Evolutionary conservation across 441 rosid species (phyloP).

Genomic region (Sinapis alba): DNA sequence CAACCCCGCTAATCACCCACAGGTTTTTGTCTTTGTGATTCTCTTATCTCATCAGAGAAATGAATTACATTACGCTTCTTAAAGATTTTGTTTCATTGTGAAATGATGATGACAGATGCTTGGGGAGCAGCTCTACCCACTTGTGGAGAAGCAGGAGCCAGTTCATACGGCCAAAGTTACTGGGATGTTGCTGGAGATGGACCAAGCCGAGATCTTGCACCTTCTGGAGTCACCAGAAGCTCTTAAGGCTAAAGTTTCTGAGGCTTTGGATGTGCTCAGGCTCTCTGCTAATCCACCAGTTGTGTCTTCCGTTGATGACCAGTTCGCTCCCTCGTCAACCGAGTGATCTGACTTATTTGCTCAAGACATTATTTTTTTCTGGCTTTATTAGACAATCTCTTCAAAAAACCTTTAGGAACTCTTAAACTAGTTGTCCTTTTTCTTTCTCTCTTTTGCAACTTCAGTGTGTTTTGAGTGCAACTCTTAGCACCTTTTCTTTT

Average conservation of each 20-base stretch:
- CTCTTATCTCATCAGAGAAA: not conserved
- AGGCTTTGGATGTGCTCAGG: constrained; percentile 70
- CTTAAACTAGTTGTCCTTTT: not conserved
- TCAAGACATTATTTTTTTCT: constrained; percentile 2
- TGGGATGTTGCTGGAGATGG: constrained; percentile 91
- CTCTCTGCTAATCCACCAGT: constrained; percentile 37
- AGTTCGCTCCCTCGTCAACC: constrained; percentile 40
- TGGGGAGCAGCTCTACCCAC: constrained; percentile 72
- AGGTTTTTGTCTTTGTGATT: constrained; percentile 37
- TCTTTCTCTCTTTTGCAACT: constrained; percentile 6
- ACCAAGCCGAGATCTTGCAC: constrained; percentile 74
- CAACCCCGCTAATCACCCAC: constrained; percentile 42
- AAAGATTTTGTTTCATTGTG: not conserved
- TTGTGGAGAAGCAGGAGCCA: constrained; percentile 60
- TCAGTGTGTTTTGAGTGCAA: not conserved
- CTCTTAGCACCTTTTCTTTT: not conserved
- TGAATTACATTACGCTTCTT: not conserved
- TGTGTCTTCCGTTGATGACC: constrained; percentile 44
- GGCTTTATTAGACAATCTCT: not conserved
- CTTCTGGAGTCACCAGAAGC: constrained; percentile 81
- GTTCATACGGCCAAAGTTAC: constrained; percentile 65
- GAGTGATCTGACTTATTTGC: constrained; percentile 33
- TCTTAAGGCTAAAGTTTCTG: constrained; percentile 65
- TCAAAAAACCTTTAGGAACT: constrained; percentile 15
- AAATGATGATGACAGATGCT: constrained; percentile 49